Conservation (phyloP, 176 grass and related monocot genomes). For the Raddia guianensis region DNA sequence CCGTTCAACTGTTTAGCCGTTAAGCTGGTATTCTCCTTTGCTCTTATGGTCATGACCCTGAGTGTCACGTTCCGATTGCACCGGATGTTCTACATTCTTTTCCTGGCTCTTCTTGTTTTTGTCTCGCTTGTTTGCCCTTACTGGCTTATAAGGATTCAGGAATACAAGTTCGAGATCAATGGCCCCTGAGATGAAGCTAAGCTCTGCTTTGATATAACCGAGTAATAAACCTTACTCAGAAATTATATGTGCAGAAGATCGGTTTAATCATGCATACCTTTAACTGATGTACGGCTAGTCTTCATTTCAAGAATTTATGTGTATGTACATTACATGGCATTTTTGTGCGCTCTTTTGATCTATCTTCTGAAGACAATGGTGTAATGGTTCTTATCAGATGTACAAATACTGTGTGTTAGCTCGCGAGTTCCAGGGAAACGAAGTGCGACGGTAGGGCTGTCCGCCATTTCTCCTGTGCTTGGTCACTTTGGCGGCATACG, state of each 20-base stretch:
- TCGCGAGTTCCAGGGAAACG: not conserved
- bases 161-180: constrained; percentile 99
- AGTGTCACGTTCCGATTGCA: constrained; percentile 71
- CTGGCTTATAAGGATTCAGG: constrained; percentile 95
- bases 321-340: not conserved
- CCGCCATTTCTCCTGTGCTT: not conserved
- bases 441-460: not conserved
- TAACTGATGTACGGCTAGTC: not conserved
- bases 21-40: constrained; percentile 56
- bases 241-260: constrained; percentile 18
- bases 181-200: constrained; percentile 98
- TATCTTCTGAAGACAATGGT: not conserved
- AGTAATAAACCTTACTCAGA: constrained; percentile 35
- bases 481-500: not conserved
- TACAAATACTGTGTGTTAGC: not conserved
- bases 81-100: constrained; percentile 63
- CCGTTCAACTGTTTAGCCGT: too few species aligned
- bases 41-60: constrained; percentile 62
- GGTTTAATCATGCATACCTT: constrained; percentile 30
- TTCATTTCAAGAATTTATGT: constrained; percentile 16
- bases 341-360: constrained; percentile 19
- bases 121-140: constrained; percentile 81
- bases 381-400: not conserved
- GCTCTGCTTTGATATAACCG: constrained; percentile 94
- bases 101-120: constrained; percentile 71